Conservation (phyloP, 768 basidiomycete species). For the Rhodosporidiobolus odoratus region DNA sequence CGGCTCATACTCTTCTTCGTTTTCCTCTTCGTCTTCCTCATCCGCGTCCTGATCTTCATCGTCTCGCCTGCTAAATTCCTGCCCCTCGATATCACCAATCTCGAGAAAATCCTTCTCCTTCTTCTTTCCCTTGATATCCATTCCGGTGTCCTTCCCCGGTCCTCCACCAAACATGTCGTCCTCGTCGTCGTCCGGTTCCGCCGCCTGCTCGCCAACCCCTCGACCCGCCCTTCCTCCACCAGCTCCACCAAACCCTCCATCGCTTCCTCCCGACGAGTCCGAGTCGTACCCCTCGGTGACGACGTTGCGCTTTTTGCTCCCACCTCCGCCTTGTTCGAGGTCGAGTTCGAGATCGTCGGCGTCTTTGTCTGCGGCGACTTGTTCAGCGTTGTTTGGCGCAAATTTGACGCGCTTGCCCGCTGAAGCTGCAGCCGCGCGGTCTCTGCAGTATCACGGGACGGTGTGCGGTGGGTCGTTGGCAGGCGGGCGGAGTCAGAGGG, state of each 20-base stretch:
- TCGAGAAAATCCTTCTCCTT: slow-evolving; percentile 63
- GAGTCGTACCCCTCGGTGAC: slow-evolving; percentile 36
- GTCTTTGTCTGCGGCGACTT: background rate
- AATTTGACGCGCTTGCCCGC: slow-evolving; percentile 31
- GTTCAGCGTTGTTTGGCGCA: slow-evolving; percentile 18
- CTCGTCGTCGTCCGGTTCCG: slow-evolving; percentile 46
- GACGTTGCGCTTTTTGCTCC: slow-evolving; percentile 20
- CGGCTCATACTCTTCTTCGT: slow-evolving; percentile 51
- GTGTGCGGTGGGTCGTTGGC: too few species aligned
- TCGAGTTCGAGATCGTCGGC: slow-evolving; percentile 33
- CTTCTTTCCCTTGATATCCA: slow-evolving; percentile 68
- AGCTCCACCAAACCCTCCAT: slow-evolving; percentile 26
- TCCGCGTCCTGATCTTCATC: slow-evolving; percentile 42
- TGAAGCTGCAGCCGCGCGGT: slow-evolving; percentile 18
- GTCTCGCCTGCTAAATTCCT: slow-evolving; percentile 61
- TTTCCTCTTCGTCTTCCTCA: slow-evolving; percentile 51
- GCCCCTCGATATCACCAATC: slow-evolving; percentile 92
- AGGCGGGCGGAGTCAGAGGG: background rate
- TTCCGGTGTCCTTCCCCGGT: slow-evolving; percentile 63
- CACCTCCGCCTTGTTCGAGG: slow-evolving; percentile 22
- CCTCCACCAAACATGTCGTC: slow-evolving; percentile 50
- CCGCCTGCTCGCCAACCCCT: slow-evolving; percentile 4
- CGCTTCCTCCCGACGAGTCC: slow-evolving; percentile 30
- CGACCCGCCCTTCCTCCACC: slow-evolving; percentile 23
- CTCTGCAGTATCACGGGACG: slow-evolving; percentile 8